These are phyloP conservation scores for Verbena officinalis DNA, from an alignment of 257 asterid species.

Conservation along the genomic window DNA sequence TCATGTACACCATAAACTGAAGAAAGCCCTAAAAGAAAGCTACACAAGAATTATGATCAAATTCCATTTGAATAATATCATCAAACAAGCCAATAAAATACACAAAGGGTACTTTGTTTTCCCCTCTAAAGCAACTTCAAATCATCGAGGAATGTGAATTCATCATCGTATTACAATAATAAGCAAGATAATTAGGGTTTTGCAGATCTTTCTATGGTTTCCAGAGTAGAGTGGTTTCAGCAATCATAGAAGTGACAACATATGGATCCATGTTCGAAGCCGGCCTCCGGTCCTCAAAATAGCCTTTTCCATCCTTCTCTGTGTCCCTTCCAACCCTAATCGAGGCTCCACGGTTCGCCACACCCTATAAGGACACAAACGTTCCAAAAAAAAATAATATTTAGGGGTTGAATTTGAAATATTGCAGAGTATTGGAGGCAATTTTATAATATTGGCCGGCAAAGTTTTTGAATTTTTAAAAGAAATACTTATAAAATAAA, in stretches of 20 bases:
- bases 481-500: too few species aligned
- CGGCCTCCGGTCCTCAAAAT: constrained; percentile 79
- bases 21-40: neutral
- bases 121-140: neutral
- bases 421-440: too few species aligned
- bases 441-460: too few species aligned
- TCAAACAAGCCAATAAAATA: constrained; percentile 2
- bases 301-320: constrained; percentile 75
- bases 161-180: neutral
- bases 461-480: too few species aligned
- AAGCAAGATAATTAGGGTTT: neutral
- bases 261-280: constrained; percentile 85
- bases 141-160: constrained; percentile 15
- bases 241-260: constrained; percentile 72
- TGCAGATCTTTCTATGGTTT: constrained; percentile 37
- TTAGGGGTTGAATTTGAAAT: too few species aligned
- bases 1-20: neutral
- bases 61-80: constrained; percentile 19
- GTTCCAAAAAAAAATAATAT: neutral
- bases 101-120: constrained; percentile 13
- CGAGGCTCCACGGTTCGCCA: constrained; percentile 86
- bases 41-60: neutral
- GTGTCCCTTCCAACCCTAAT: constrained; percentile 83
- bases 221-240: constrained; percentile 70
- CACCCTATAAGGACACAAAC: constrained; percentile 46